A percentile compares a stretch with the other conserved stretches of the same genome.
These are phyloP conservation scores for Myxozyma mucilagina DNA, from an alignment of 805 yeast genomes.

Conservation along the genomic window DNA sequence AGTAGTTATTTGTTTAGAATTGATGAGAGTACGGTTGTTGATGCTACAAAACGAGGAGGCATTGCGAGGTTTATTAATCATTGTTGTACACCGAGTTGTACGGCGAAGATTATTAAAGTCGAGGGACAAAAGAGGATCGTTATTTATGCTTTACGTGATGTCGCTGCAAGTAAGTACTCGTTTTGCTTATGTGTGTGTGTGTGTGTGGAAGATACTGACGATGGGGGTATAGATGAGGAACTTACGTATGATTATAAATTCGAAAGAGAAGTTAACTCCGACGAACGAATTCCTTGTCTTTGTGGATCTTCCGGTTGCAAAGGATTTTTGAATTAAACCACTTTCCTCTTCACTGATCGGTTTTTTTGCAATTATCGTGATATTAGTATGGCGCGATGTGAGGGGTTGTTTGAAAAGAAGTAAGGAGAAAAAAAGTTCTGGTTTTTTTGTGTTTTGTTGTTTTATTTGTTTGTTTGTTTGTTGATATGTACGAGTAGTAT, in stretches of 20 bases:
- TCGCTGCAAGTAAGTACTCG: slow-evolving; percentile 66
- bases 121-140: slow-evolving; percentile 93
- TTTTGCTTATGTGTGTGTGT: neutral
- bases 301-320: slow-evolving; percentile 96
- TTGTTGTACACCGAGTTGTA: slow-evolving; percentile 96
- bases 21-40: slow-evolving; percentile 92
- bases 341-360: too few relatives aligned
- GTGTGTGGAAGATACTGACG: neutral
- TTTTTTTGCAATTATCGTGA: too few relatives aligned
- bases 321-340: slow-evolving; percentile 71
- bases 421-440: too few relatives aligned
- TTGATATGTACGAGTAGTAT: too few relatives aligned
- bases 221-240: slow-evolving; percentile 50
- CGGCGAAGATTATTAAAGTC: slow-evolving; percentile 92
- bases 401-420: too few relatives aligned
- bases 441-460: too few relatives aligned
- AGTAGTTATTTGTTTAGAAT: slow-evolving; percentile 90
- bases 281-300: slow-evolving; percentile 56
- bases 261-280: slow-evolving; percentile 52
- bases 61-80: slow-evolving; percentile 96
- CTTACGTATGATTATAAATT: slow-evolving; percentile 95
- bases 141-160: slow-evolving; percentile 86
- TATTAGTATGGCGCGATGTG: too few relatives aligned
- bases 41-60: slow-evolving; percentile 96
- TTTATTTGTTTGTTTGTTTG: too few relatives aligned